Conservation (phyloP, 805 yeast species). For the Candida pini region DNA sequence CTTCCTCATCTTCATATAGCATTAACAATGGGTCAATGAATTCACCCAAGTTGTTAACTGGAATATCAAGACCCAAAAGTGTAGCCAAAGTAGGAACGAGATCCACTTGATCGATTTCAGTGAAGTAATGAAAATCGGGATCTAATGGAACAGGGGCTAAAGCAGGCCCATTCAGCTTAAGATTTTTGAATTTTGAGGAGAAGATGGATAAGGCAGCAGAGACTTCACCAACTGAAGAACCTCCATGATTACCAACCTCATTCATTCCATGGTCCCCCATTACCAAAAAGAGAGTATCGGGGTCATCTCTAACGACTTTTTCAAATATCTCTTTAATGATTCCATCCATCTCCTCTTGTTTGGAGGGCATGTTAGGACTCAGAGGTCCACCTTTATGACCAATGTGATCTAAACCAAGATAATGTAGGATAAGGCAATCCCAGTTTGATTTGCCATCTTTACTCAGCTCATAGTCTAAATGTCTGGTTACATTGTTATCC, state of each 20-base stretch:
- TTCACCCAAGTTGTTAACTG: conserved; percentile 70
- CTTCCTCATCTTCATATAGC: conserved; percentile 37
- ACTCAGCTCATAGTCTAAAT: conserved; percentile 56
- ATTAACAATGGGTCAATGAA: conserved; percentile 53
- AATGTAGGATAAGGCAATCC: conserved; percentile 88
- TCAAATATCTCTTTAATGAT: conserved; percentile 51
- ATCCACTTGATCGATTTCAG: conserved; percentile 59
- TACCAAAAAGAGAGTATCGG: conserved; percentile 60
- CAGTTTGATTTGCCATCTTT: conserved; percentile 39
- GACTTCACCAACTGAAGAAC: conserved; percentile 89
- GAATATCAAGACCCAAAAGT: conserved; percentile 59
- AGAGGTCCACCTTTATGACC: conserved; percentile 96
- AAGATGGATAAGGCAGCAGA: conserved; percentile 73
- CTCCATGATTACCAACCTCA: conserved; percentile 94
- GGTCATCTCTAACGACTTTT: conserved; percentile 21
- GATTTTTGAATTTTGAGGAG: conserved; percentile 49
- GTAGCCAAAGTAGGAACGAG: conserved; percentile 65
- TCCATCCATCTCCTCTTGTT: conserved; percentile 82
- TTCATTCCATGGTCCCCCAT: conserved; percentile 98
- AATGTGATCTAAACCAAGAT: conserved; percentile 91
- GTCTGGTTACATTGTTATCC: conserved; percentile 88
- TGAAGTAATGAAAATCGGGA: conserved; percentile 48
- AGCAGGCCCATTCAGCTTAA: conserved; percentile 15
- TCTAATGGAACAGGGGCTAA: conserved; percentile 34
- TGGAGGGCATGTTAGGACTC: conserved; percentile 72